Conservation (phyloP, 352 stramenopile species). For the Pythium monospermum region DNA sequence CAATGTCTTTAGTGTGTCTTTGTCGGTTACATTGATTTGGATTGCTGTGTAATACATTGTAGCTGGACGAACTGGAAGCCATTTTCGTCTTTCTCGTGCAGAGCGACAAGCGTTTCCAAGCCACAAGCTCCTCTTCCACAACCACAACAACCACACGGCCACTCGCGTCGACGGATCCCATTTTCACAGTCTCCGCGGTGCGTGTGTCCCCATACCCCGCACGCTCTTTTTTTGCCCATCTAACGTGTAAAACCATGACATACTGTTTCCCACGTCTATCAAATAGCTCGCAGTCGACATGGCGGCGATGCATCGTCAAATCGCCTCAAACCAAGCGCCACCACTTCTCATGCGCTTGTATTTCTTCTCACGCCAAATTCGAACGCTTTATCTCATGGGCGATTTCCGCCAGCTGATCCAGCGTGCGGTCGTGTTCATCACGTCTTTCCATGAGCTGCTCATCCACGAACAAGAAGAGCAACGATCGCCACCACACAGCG, state of each 20-base stretch:
- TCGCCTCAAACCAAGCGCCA: constrained; percentile 51
- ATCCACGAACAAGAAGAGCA: constrained; percentile 18
- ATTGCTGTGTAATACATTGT: background rate
- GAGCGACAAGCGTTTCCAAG: constrained; percentile 17
- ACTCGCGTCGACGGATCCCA: constrained; percentile 25
- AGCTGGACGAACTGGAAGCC: constrained; percentile 79
- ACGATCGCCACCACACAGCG: background rate
- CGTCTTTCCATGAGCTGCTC: constrained; percentile 40
- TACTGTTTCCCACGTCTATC: too few species aligned
- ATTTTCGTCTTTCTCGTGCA: constrained; percentile 40
- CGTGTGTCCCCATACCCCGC: background rate
- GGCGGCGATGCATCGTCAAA: constrained; percentile 34
- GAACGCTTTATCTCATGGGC: constrained; percentile 68
- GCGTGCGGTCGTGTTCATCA: constrained; percentile 52
- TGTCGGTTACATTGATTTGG: background rate
- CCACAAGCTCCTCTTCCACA: background rate
- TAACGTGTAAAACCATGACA: too few species aligned
- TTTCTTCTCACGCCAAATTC: constrained; percentile 75
- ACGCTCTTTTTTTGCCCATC: too few species aligned
- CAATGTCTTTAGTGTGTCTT: too few species aligned
- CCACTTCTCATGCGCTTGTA: constrained; percentile 54
- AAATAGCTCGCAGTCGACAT: constrained; percentile 65
- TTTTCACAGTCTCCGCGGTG: constrained; percentile 70
- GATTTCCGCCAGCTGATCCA: constrained; percentile 56
- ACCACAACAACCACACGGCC: background rate